These are phyloP conservation scores for Lichtheimia ornata DNA, from an alignment of 371 early-diverging fungal genomes.

Conservation along the genomic window DNA sequence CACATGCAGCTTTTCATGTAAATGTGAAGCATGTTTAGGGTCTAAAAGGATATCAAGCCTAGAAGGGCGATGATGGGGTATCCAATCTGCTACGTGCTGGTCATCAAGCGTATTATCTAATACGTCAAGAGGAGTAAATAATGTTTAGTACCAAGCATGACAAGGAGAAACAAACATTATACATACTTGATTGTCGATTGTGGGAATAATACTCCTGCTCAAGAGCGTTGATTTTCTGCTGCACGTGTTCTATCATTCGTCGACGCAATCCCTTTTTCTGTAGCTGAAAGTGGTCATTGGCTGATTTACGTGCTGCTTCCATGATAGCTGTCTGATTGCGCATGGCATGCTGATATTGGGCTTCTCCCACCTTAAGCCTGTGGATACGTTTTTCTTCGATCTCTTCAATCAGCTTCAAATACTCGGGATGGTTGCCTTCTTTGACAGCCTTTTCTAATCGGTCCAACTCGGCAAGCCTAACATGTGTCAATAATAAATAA, in stretches of 20 bases:
- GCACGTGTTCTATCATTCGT: constrained; percentile 25
- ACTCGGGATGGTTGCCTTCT: constrained; percentile 24
- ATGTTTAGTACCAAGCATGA: no score
- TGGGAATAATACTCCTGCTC: constrained; percentile 29
- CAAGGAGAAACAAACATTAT: no score
- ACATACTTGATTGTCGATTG: constrained; percentile 2
- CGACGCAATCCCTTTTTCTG: constrained; percentile 22
- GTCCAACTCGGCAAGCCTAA: constrained; percentile 26
- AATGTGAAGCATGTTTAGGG: background rate
- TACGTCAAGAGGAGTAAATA: no score
- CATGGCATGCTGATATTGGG: constrained; percentile 12
- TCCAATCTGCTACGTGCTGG: constrained; percentile 33
- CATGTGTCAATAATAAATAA: background rate
- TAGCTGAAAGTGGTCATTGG: constrained; percentile 25
- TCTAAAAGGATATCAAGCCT: constrained; percentile 31
- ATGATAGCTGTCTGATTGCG: constrained; percentile 17
- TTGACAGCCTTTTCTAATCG: constrained; percentile 23
- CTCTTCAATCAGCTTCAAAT: constrained; percentile 20
- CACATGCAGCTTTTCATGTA: background rate
- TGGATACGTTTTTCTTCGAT: constrained; percentile 22
- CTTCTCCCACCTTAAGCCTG: constrained; percentile 13
- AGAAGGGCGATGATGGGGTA: constrained; percentile 27
- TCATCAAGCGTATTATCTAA: constrained; percentile 28
- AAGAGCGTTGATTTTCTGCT: constrained; percentile 26
- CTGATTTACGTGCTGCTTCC: constrained; percentile 19